Percentiles rank a stretch among this genome's conserved stretches.
Conservation (phyloP, 2,329 filamentous ascomycete genomes). For the Exutisphaerella laricina region DNA sequence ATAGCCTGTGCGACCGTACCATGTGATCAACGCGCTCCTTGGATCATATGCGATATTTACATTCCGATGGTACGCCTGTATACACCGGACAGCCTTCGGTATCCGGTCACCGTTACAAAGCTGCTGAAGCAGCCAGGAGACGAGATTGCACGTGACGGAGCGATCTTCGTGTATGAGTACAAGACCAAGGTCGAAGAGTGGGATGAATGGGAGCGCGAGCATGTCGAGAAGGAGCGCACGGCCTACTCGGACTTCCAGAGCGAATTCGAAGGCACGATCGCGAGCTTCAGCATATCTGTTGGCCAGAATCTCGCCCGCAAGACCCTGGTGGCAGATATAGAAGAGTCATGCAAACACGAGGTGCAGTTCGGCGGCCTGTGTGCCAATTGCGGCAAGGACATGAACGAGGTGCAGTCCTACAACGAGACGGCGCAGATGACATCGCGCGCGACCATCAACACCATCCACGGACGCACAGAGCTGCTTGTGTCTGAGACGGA, state of each 20-base stretch:
- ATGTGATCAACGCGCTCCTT: conserved; percentile 19
- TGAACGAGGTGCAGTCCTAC: conserved; percentile 77
- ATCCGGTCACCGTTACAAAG: conserved; percentile 88
- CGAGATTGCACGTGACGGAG: conserved; percentile 66
- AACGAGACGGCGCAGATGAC: conserved; percentile 73
- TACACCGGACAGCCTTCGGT: conserved; percentile 59
- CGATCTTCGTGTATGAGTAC: conserved; percentile 83
- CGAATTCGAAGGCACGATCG: conserved; percentile 72
- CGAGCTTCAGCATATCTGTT: conserved; percentile 65
- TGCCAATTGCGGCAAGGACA: conserved; percentile 88
- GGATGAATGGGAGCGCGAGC: conserved; percentile 67
- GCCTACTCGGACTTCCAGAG: conserved; percentile 78
- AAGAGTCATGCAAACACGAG: conserved; percentile 87
- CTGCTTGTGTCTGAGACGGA: conserved; percentile 79
- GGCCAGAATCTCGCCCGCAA: conserved; percentile 57
- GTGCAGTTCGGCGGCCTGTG: conserved; percentile 89
- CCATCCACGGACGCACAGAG: conserved; percentile 85
- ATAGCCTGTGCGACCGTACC: conserved; percentile 17
- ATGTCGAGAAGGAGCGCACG: conserved; percentile 54
- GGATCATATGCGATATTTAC: conserved; percentile 4
- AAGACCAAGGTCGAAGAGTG: conserved; percentile 63
- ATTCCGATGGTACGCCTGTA: conserved; percentile 42
- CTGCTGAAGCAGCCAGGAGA: conserved; percentile 73
- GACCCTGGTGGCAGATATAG: conserved; percentile 63
- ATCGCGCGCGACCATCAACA: conserved; percentile 84